Evolutionary conservation across 352 stramenopile genomes (phyloP).

Genomic region (Phytophthora colocasiae): DNA sequence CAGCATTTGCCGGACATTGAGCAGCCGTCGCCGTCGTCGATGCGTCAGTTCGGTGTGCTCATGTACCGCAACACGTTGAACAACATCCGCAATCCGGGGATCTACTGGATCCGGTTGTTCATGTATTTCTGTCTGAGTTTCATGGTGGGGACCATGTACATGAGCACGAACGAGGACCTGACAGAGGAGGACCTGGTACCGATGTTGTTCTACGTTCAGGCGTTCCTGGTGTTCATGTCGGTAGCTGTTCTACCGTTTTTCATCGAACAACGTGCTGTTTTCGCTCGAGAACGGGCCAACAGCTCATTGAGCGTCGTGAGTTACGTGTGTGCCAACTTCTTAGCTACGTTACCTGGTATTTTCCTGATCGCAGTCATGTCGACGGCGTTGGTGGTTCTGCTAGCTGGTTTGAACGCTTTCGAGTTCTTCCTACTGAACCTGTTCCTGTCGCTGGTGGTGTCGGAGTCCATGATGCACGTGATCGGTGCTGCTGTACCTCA

Average conservation of each 20-base stretch:
- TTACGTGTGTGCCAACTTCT: constrained; percentile 79
- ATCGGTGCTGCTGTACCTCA: constrained; percentile 75
- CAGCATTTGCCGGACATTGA: constrained; percentile 32
- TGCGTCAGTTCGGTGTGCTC: constrained; percentile 53
- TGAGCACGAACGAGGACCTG: constrained; percentile 56
- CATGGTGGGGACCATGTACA: constrained; percentile 79
- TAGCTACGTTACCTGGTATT: constrained; percentile 73
- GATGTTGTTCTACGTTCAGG: constrained; percentile 87
- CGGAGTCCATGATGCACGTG: constrained; percentile 84
- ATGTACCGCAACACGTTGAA: constrained; percentile 67
- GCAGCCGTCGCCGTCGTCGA: constrained; percentile 27
- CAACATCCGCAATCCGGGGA: constrained; percentile 70
- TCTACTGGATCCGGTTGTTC: constrained; percentile 74
- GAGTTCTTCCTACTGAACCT: constrained; percentile 69
- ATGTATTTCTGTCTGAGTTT: constrained; percentile 79
- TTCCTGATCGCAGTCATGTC: constrained; percentile 69
- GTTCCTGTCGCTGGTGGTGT: constrained; percentile 74
- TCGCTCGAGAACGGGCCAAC: constrained; percentile 67
- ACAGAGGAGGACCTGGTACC: constrained; percentile 50
- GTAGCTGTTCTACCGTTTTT: constrained; percentile 89
- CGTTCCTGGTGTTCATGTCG: constrained; percentile 92
- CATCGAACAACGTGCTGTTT: constrained; percentile 83
- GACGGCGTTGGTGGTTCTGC: constrained; percentile 54
- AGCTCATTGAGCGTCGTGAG: constrained; percentile 74
- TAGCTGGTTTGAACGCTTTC: constrained; percentile 64